A percentile compares a stretch with the other conserved stretches of the same genome.
These are phyloP conservation scores for Metschnikowia peoriensis DNA, from an alignment of 805 yeast genomes.

Conservation along the genomic window DNA sequence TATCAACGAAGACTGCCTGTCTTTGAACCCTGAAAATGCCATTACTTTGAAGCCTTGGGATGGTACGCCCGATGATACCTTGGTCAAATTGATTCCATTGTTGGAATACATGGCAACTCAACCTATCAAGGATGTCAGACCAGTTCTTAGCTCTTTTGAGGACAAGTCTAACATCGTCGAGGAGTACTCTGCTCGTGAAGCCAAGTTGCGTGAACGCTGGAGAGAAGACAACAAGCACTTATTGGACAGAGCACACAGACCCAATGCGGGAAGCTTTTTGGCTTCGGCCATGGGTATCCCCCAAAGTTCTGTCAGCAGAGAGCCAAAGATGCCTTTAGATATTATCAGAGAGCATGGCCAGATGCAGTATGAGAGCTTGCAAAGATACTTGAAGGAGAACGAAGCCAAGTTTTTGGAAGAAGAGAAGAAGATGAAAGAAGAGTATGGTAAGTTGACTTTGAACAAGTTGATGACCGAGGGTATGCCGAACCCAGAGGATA, in stretches of 20 bases:
- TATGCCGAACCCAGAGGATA: slow-evolving; percentile 70
- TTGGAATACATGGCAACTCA: slow-evolving; percentile 93
- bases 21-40: slow-evolving; percentile 93
- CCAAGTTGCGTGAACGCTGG: slow-evolving; percentile 69
- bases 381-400: slow-evolving; percentile 56
- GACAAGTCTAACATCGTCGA: slow-evolving; percentile 66
- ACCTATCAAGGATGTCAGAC: slow-evolving; percentile 83
- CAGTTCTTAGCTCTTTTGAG: slow-evolving; percentile 70
- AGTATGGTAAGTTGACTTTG: slow-evolving; percentile 77
- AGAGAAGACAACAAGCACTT: slow-evolving; percentile 48
- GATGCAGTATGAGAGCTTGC: slow-evolving; percentile 79
- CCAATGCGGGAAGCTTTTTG: slow-evolving; percentile 51
- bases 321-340: slow-evolving; percentile 81
- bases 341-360: slow-evolving; percentile 89
- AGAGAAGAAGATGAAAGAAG: slow-evolving; percentile 80
- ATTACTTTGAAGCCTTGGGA: slow-evolving; percentile 81
- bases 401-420: slow-evolving; percentile 73
- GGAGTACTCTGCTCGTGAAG: slow-evolving; percentile 81
- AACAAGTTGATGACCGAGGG: slow-evolving; percentile 85
- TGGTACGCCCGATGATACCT: slow-evolving; percentile 78
- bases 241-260: slow-evolving; percentile 27
- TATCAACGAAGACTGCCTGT: slow-evolving; percentile 65
- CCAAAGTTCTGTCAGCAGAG: slow-evolving; percentile 40
- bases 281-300: slow-evolving; percentile 67
- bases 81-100: slow-evolving; percentile 83